These are phyloP conservation scores for Citrullus amarus DNA, from an alignment of 306 rosid species.

Conservation along the genomic window DNA sequence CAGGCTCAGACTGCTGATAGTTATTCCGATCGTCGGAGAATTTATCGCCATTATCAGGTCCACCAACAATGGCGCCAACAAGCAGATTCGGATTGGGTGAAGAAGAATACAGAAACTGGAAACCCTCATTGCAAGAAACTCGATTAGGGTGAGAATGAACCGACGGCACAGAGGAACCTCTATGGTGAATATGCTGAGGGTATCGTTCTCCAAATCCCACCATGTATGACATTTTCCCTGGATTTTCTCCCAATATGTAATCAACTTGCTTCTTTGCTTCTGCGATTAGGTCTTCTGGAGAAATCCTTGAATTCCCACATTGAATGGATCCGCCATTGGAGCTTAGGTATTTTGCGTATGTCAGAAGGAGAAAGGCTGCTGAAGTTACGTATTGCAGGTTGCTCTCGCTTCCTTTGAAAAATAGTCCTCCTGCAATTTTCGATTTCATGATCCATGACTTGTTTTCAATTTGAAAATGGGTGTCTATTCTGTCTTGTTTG, in stretches of 20 bases:
- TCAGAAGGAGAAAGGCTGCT: constrained; percentile 40
- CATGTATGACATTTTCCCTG: constrained; percentile 60
- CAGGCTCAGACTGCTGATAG: constrained; percentile 80
- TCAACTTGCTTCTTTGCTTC: constrained; percentile 72
- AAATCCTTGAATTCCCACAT: constrained; percentile 40
- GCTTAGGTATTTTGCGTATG: constrained; percentile 51
- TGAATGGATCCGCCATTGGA: constrained; percentile 22
- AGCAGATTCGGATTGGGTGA: constrained; percentile 67
- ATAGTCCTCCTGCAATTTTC: constrained; percentile 48
- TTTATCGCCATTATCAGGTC: constrained; percentile 59
- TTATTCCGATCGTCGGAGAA: constrained; percentile 63
- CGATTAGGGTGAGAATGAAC: constrained; percentile 18
- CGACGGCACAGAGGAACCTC: constrained; percentile 76
- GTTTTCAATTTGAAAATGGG: neutral
- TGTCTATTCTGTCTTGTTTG: neutral
- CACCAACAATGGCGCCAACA: constrained; percentile 80
- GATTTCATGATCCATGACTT: neutral
- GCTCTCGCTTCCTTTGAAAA: constrained; percentile 61
- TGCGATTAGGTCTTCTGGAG: constrained; percentile 24
- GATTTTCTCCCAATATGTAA: constrained; percentile 72
- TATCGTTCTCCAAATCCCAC: constrained; percentile 65
- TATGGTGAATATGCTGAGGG: constrained; percentile 60
- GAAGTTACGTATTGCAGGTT: constrained; percentile 79
- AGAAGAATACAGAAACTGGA: constrained; percentile 32
- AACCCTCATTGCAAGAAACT: constrained; percentile 49